Base-by-base conservation (phyloP, 1,284 basidiomycete genomes). In the Apiotrichum laibachii region DNA sequence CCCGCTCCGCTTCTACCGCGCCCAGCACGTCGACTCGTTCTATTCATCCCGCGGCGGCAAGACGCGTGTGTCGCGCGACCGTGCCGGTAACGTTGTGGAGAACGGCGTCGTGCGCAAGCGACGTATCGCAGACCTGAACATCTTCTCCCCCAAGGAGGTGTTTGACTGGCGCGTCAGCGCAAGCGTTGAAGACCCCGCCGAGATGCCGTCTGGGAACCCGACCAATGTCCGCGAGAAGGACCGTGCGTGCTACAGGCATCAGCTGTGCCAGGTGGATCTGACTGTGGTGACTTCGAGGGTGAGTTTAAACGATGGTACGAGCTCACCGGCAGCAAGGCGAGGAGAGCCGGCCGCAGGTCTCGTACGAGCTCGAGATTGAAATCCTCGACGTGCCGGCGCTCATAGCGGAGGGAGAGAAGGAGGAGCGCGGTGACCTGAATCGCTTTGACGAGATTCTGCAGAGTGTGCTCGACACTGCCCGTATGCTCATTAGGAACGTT, bases 101-200 rank as follows among this genome's bases (percentile, higher is more conserved):
- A 84, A 83, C 19, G 76, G 72, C 1, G 70, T 79, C 63, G 84
- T 92, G 70, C 83, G 83, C 64, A 99, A 99, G 78, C 81, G 87
- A 35, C 83, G 92, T 48, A 80, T 99, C 22, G 93, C 87, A 12
- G 87, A 95, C 76, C 78, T 99, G 70, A 91, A 98, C 75, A 82
- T 99, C 39, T 88, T 85, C 75, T 87, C 85, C 68, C 95, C 95
- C 4, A 88, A 89, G 71, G 81, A 87, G 45, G 75, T 81, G 1
- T 91, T 90, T 53, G 95, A 99, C 78, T 98, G 91, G 87, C 82
- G 96, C 54, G 83, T 99, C 21, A 93, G 89, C 69, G 89, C 97
- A 26, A 97, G 86, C 73, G 75, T 89, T 22, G 95, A 99, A 83
- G 82, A 72, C 50, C 77, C 77, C 60, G 67, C 74, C 53, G 61